Evolutionary conservation across 257 asterid species (phyloP), one percentile per base, ranked within the genome.

Genomic region (Linderniella brevidens): DNA sequence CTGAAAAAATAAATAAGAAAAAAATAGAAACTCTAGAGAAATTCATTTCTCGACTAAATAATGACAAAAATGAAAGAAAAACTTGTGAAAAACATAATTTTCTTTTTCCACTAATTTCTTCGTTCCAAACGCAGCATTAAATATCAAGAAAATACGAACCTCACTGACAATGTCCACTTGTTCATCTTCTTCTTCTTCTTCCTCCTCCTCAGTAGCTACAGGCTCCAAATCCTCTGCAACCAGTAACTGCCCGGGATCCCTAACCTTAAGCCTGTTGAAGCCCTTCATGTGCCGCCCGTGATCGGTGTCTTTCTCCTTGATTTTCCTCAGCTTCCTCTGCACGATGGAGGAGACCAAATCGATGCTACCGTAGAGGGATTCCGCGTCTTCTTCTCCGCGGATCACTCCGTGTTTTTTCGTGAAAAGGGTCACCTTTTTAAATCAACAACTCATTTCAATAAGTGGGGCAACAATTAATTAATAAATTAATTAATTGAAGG

Each of bases 221-320:
- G n/a, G n/a, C 4, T 47, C 68, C 48, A 54, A 57, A 37, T 53
- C 40, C 25, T 48, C 56, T n/a, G 17, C 41, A n/a, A n/a, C n/a
- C n/a, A n/a, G n/a, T n/a, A n/a, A n/a, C n/a, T n/a, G n/a, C 43
- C 25, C 68, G 8, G 72, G 74, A 37, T 76, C 94, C 56, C 79
- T 73, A 55, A 76, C 81, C 55, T 79, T 80, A 10, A 46, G 64
- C 69, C 92, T 69, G 50, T 84, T 73, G 11, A 74, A 76, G 3
- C 96, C 94, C 68, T 84, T 80, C 92, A 84, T 88, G 56, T 84
- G 98, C 51, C 95, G 83, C 16, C 93, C 95, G 52, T 56, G 98
- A 52, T 88, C 98, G 1, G 94, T 63, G 47, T 80, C 98, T 48
- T 88, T 88, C 80, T 88, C 98, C 77, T 84, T 88, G 48, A 87